Percentiles rank a stretch among this genome's conserved stretches.
These are phyloP conservation scores for Pseudogymnoascus sp. DNA, from an alignment of 2,329 filamentous ascomycete species.

Conservation along the genomic window DNA sequence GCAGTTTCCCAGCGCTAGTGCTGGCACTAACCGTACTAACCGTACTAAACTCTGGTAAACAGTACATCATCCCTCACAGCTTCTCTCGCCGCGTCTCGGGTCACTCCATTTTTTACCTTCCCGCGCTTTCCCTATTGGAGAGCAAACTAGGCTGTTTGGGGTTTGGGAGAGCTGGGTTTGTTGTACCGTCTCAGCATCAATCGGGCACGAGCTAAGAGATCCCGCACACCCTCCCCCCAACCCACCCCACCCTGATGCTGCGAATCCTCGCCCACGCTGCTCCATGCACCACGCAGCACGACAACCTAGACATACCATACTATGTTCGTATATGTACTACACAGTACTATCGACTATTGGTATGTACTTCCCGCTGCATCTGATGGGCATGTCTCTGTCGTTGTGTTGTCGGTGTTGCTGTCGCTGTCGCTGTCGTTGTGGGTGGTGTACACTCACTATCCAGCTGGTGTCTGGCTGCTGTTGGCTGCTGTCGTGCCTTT, in stretches of 20 bases:
- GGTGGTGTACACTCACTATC: background rate
- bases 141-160: background rate
- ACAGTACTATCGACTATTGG: background rate
- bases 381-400: constrained; percentile 1
- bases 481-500: background rate
- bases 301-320: background rate
- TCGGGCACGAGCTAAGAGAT: background rate
- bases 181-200: background rate
- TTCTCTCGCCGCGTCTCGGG: background rate
- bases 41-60: no score
- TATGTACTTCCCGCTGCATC: background rate
- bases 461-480: background rate
- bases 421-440: background rate
- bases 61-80: background rate
- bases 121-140: background rate
- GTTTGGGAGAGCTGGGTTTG: background rate
- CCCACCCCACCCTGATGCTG: background rate
- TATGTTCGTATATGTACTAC: background rate
- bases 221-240: background rate
- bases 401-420: background rate
- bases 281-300: background rate
- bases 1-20: background rate
- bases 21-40: background rate
- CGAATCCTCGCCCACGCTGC: no score
- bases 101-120: constrained; percentile 1